Conservation (phyloP, 441 rosid species). For the Populus hybrid region DNA sequence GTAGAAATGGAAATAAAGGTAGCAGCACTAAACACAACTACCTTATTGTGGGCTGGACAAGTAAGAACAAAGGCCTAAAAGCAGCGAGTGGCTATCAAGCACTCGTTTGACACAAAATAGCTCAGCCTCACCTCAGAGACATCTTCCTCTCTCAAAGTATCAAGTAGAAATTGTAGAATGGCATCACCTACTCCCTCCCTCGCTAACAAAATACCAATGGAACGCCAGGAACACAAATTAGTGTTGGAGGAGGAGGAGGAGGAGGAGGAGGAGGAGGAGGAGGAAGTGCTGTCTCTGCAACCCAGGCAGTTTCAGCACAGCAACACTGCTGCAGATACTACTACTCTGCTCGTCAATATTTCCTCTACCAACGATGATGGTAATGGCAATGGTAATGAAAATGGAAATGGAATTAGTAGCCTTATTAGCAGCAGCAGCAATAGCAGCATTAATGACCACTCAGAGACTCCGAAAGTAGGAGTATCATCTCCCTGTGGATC, state of each 20-base stretch:
- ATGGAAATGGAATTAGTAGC: background rate
- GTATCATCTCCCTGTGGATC: background rate
- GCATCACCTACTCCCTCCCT: background rate
- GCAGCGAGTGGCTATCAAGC: background rate
- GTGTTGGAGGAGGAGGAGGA: conserved; percentile 17
- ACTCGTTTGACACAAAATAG: background rate
- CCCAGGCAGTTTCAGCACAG: conserved; percentile 14
- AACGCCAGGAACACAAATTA: background rate
- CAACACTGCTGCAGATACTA: background rate
- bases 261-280: conserved; percentile 4
- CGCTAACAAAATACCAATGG: background rate
- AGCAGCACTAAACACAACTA: no score
- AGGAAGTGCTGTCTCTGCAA: conserved; percentile 17
- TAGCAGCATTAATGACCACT: background rate
- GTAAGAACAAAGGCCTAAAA: background rate
- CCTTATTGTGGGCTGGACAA: no score
- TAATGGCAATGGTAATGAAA: background rate
- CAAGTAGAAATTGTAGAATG: background rate
- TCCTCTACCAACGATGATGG: background rate
- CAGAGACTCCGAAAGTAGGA: conserved; percentile 3
- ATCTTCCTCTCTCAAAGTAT: background rate
- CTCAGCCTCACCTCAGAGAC: background rate
- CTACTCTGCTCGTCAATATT: background rate
- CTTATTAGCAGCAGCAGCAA: background rate
- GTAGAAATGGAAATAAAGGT: no score